Evolutionary conservation across 2,329 filamentous ascomycete species (phyloP).

Genomic region (Aspergillus arachidicola): DNA sequence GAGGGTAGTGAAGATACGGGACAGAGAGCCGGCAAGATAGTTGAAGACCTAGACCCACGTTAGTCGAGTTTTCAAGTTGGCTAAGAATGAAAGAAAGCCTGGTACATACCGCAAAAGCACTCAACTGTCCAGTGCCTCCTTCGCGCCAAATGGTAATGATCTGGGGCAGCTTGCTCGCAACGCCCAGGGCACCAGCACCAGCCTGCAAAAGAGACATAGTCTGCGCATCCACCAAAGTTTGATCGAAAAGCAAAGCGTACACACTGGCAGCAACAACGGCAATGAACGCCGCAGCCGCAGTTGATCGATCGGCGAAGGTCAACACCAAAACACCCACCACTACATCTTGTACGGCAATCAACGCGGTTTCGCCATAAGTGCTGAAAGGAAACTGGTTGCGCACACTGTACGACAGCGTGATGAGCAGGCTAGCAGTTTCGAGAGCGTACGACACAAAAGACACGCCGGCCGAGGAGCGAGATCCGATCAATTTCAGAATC

Average conservation of each 20-base stretch:
- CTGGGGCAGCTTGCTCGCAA: constrained; percentile 92
- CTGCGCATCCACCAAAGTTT: constrained; percentile 65
- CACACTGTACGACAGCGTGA: constrained; percentile 88
- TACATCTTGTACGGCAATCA: constrained; percentile 91
- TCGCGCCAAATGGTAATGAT: constrained; percentile 82
- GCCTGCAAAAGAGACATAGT: constrained; percentile 77
- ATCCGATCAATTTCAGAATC: constrained; percentile 85
- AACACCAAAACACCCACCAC: constrained; percentile 85
- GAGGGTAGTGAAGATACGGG: constrained; percentile 94
- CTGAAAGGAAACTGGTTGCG: constrained; percentile 92
- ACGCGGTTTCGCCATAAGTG: constrained; percentile 91
- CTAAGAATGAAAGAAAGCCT: neutral
- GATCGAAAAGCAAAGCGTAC: constrained; percentile 68
- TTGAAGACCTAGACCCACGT: constrained; percentile 77
- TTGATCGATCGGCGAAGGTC: constrained; percentile 72
- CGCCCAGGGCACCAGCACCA: constrained; percentile 76
- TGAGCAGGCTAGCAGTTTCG: constrained; percentile 85
- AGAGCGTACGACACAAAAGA: constrained; percentile 90
- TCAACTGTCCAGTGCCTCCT: constrained; percentile 91
- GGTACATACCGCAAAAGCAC: constrained; percentile 83
- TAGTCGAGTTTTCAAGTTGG: constrained; percentile 1
- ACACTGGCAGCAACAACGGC: constrained; percentile 71
- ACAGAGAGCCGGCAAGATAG: constrained; percentile 89
- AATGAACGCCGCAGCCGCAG: constrained; percentile 74
- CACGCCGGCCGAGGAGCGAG: constrained; percentile 78